These are phyloP conservation scores for Calonectria henricotiae DNA, from an alignment of 2,329 filamentous ascomycete species.

Conservation along the genomic window DNA sequence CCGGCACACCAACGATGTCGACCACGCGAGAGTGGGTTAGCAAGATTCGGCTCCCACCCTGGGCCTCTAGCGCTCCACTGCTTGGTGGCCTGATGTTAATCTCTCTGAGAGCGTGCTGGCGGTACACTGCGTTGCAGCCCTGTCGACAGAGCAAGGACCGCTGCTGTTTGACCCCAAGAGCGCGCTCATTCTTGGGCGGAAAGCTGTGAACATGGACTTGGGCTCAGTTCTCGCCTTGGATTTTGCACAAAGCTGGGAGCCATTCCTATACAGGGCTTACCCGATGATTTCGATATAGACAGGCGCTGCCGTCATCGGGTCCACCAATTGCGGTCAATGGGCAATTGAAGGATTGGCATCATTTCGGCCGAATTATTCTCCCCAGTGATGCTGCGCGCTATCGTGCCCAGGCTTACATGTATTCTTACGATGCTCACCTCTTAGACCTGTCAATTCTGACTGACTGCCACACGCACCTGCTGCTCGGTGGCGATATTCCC, in stretches of 20 bases:
- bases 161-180: constrained; percentile 27
- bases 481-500: constrained; percentile 21
- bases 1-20: constrained; percentile 46
- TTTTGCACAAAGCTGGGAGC: constrained; percentile 27
- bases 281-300: constrained; percentile 10
- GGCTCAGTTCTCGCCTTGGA: constrained; percentile 25
- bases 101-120: constrained; percentile 47
- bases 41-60: constrained; percentile 47
- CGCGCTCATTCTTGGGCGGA: constrained; percentile 28
- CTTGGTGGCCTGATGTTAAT: constrained; percentile 53
- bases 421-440: constrained; percentile 17
- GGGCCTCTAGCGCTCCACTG: constrained; percentile 42
- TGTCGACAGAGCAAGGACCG: constrained; percentile 33
- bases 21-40: constrained; percentile 55
- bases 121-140: constrained; percentile 45
- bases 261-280: constrained; percentile 20
- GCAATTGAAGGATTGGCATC: constrained; percentile 13
- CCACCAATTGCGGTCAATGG: constrained; percentile 6
- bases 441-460: constrained; percentile 8
- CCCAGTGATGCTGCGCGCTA: constrained; percentile 1
- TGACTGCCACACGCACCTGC: background rate
- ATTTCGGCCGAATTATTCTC: constrained; percentile 14
- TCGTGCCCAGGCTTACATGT: constrained; percentile 12
- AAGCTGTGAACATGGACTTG: constrained; percentile 21
- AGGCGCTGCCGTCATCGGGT: background rate